phyloP scores from a whole-genome alignment of 768 basidiomycete genomes.

The Tulasnella calospora region DNA sequence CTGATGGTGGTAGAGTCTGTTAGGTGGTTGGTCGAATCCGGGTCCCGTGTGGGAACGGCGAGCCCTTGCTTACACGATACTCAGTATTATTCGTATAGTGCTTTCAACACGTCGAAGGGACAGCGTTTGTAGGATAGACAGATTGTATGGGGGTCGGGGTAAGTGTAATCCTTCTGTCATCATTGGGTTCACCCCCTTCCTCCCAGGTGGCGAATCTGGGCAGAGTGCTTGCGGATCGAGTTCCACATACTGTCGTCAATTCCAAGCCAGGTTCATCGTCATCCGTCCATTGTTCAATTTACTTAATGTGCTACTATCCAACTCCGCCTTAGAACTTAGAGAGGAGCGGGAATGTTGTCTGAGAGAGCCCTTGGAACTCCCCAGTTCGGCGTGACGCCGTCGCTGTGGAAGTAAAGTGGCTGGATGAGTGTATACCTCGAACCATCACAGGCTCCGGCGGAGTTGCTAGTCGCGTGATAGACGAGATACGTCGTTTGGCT shows the following conservation, averaged over 20 bases:
- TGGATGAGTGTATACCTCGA: constrained; percentile 24
- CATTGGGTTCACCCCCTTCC: not conserved
- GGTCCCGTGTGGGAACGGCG: not conserved
- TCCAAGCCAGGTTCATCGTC: not conserved
- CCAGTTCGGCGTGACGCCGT: constrained; percentile 17
- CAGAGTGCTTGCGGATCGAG: too few species aligned
- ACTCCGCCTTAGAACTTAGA: not conserved
- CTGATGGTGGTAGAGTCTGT: not conserved
- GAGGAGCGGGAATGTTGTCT: constrained; percentile 9
- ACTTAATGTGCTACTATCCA: not conserved
- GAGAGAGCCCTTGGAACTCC: constrained; percentile 13
- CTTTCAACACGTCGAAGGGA: not conserved
- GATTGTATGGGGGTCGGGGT: not conserved
- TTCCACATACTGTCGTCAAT: not conserved
- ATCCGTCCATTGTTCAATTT: not conserved
- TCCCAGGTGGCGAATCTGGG: too few species aligned
- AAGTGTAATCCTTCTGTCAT: not conserved
- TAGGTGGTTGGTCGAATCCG: not conserved
- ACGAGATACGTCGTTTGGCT: constrained; percentile 8
- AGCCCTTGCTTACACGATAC: too few species aligned
- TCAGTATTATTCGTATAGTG: not conserved
- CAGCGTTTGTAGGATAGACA: not conserved
- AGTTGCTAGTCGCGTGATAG: constrained; percentile 24
- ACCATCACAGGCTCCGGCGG: constrained; percentile 27
- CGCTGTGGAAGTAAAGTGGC: constrained; percentile 23